These are phyloP conservation scores for Fusarium heterosporum DNA, from an alignment of 2,329 filamentous ascomycete genomes.

Conservation along the genomic window DNA sequence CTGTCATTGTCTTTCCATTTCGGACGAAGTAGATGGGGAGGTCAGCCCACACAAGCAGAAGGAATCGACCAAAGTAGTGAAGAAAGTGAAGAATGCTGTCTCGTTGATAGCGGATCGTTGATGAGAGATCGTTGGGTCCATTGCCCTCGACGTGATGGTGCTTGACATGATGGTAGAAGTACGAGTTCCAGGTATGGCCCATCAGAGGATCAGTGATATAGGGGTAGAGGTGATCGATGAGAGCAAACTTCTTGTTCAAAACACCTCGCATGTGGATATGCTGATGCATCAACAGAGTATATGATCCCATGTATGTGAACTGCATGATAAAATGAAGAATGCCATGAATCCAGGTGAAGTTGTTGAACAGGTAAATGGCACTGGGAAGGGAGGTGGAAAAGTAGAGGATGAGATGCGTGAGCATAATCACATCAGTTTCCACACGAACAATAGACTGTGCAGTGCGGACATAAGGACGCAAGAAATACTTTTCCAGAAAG, in stretches of 20 bases:
- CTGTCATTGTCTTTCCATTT: slow-evolving; percentile 68
- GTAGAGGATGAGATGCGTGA: slow-evolving; percentile 81
- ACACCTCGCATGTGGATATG: slow-evolving; percentile 84
- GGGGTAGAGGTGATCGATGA: slow-evolving; percentile 75
- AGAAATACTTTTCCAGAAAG: slow-evolving; percentile 48
- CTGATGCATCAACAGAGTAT: slow-evolving; percentile 86
- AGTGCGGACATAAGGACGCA: slow-evolving; percentile 69
- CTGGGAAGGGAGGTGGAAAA: slow-evolving; percentile 76
- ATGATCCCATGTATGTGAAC: slow-evolving; percentile 76
- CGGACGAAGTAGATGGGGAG: slow-evolving; percentile 78
- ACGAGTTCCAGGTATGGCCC: slow-evolving; percentile 87
- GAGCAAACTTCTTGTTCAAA: slow-evolving; percentile 63
- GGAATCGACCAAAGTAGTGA: slow-evolving; percentile 79
- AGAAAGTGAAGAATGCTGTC: slow-evolving; percentile 75
- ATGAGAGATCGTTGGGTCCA: slow-evolving; percentile 79
- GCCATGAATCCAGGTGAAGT: slow-evolving; percentile 76
- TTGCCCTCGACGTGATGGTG: slow-evolving; percentile 87
- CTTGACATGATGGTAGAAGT: slow-evolving; percentile 88
- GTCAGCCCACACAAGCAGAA: slow-evolving; percentile 79
- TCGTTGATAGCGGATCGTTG: slow-evolving; percentile 80
- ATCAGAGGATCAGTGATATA: slow-evolving; percentile 81
- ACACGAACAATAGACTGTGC: slow-evolving; percentile 70
- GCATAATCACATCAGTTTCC: slow-evolving; percentile 80
- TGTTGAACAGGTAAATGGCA: slow-evolving; percentile 71
- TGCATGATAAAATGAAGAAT: slow-evolving; percentile 74